Base-by-base conservation (phyloP, 495 filamentous ascomycete genomes). In the Podospora sp. region DNA sequence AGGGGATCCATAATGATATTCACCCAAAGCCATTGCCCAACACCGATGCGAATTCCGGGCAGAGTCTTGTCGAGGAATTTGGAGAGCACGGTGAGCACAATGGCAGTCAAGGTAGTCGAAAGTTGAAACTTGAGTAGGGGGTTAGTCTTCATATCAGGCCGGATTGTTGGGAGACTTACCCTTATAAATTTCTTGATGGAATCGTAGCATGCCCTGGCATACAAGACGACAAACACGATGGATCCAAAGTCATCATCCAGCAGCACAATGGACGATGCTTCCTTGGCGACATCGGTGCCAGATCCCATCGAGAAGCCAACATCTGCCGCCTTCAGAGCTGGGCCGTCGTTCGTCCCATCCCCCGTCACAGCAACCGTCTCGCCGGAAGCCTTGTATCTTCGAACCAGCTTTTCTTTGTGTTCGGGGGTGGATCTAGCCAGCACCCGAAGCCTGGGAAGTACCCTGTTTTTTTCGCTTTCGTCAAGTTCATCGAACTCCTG, bases 1-100 rank as follows among this genome's bases (percentile, higher is more conserved):
- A 96, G 92, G n/a, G 92, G 95, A 72, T 97, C 93, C 92, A 96
- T 95, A 74, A 96, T 95, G 52, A 96, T 79, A 75, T 97, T 96
- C 50, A 96, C 90, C 92, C 92, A 97, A 26, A 97, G 84, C 55
- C 96, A 84, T 74, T 97, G 92, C 2, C 95, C 92, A 22, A 92
- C 90, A 4, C 88, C 93, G 62, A 97, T 85, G 5, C 95, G 7
- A 90, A 2, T 91, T 91, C 53, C 87, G 79, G 73, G 93, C 85
- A 0, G 86, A 77, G 1, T 70, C 69, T 71, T 84, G 89, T 90
- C 11, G 91, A 90, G 21, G 92, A 92, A 6, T 4, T 69, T 14
- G 9, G 40, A 46, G 11, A 95, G 82, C 71, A 95, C 93, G 6
- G 92, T 92, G 12, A 95, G 83, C n/a, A 90, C 67, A 6, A 97